Conservation (phyloP, 495 filamentous ascomycete species). For the Darksidea phi region DNA sequence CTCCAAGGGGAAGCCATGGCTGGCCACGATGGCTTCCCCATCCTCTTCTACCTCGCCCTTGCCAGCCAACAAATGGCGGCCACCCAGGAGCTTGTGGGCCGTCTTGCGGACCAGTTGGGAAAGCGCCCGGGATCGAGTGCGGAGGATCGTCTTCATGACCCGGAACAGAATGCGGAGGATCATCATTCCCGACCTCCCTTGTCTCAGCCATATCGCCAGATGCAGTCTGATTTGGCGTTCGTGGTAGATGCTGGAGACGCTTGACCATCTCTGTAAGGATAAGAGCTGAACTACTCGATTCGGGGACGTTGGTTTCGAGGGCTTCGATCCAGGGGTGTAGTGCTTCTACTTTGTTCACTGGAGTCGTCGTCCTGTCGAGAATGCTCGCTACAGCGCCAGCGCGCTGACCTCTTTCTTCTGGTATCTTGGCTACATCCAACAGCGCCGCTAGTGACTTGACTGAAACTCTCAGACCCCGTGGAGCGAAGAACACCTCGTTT, state of each 20-base stretch:
- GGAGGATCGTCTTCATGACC: conserved; percentile 13
- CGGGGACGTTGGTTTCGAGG: conserved; percentile 20
- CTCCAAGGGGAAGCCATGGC: neutral
- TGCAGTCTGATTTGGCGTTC: neutral
- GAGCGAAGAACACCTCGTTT: conserved; percentile 36
- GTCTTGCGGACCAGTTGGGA: neutral
- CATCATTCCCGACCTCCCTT: neutral
- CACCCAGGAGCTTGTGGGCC: neutral
- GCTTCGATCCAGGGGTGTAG: conserved; percentile 30
- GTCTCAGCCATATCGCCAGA: neutral
- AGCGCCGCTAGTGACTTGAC: conserved; percentile 21
- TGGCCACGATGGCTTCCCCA: neutral
- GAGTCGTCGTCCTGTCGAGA: neutral
- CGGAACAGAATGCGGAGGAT: neutral
- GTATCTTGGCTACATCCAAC: conserved; percentile 14
- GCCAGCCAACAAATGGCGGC: neutral
- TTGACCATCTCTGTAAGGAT: conserved; percentile 21
- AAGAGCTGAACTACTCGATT: neutral
- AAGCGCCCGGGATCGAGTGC: conserved; percentile 14
- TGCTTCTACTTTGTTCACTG: conserved; percentile 6
- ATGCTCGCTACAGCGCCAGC: conserved; percentile 24
- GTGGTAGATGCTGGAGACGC: neutral
- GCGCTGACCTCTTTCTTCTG: conserved; percentile 22
- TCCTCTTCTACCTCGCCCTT: neutral
- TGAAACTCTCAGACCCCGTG: conserved; percentile 20